Evolutionary conservation across 2,329 filamentous ascomycete genomes (phyloP).

Genomic region (Neofusicoccum umdonicola): DNA sequence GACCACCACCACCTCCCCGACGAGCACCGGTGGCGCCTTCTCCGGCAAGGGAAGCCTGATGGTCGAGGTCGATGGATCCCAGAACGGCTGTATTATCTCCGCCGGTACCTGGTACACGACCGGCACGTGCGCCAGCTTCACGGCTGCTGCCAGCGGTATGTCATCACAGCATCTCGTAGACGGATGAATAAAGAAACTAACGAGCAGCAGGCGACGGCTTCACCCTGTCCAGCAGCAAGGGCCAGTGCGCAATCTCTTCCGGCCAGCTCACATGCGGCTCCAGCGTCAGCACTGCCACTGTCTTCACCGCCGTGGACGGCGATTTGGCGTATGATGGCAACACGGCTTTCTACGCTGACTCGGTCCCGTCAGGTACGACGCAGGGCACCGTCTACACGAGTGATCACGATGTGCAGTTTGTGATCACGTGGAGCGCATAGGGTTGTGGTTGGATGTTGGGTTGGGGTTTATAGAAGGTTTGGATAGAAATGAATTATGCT

Average conservation of each 20-base stretch:
- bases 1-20: conserved; percentile 22
- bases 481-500: not conserved
- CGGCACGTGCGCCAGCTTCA: conserved; percentile 67
- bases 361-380: conserved; percentile 40
- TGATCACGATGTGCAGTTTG: not conserved
- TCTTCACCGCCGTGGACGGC: conserved; percentile 39
- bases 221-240: conserved; percentile 59
- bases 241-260: conserved; percentile 55
- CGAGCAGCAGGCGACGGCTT: conserved; percentile 43
- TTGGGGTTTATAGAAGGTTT: not conserved
- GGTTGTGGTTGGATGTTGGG: not conserved
- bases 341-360: conserved; percentile 44
- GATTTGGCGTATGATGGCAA: conserved; percentile 40
- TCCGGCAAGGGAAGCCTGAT: conserved; percentile 61
- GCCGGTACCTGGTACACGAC: conserved; percentile 65
- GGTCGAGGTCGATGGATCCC: conserved; percentile 49
- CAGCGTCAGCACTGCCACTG: conserved; percentile 41
- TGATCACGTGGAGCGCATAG: conserved; percentile 4
- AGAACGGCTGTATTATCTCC: conserved; percentile 65
- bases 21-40: conserved; percentile 38
- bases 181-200: not conserved
- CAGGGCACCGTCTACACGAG: conserved; percentile 45
- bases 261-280: conserved; percentile 57
- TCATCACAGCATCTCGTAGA: not conserved
- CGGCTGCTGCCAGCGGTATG: conserved; percentile 42